Percentiles rank a stretch among this genome's conserved stretches.
Conservation (phyloP, 192 early-diverging fungal genomes). For the Phycomyces nitens region DNA sequence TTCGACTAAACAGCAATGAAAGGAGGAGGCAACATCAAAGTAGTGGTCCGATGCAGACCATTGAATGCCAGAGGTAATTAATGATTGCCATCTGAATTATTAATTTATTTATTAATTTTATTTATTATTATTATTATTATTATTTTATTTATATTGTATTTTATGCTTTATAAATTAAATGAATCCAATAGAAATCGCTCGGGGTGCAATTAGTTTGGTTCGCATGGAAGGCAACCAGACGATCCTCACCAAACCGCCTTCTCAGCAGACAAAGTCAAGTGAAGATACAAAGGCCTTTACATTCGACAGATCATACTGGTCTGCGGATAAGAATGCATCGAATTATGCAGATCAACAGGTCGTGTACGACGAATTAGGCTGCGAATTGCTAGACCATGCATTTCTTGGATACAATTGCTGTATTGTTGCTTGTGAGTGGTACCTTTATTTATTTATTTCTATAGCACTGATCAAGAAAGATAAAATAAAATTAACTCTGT, state of each 20-base stretch:
- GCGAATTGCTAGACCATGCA: slow-evolving; percentile 80
- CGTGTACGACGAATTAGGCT: slow-evolving; percentile 75
- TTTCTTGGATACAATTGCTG: slow-evolving; percentile 89
- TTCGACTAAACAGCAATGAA: slow-evolving; percentile 16
- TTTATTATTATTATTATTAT: too few species aligned
- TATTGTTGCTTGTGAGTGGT: slow-evolving; percentile 82
- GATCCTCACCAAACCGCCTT: slow-evolving; percentile 51
- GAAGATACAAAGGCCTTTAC: slow-evolving; percentile 61
- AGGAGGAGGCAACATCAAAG: slow-evolving; percentile 59
- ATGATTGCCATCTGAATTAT: too few species aligned
- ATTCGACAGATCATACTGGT: slow-evolving; percentile 91
- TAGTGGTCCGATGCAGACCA: slow-evolving; percentile 77
- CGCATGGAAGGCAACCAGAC: slow-evolving; percentile 73
- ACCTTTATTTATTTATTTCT: neutral
- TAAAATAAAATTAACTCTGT: neutral
- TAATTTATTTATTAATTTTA: too few species aligned
- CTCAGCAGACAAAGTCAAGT: slow-evolving; percentile 20
- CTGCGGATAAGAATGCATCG: slow-evolving; percentile 56
- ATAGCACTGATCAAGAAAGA: neutral
- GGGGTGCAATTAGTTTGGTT: slow-evolving; percentile 61
- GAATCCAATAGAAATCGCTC: slow-evolving; percentile 47
- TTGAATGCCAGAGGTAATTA: slow-evolving; percentile 67
- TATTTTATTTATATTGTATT: neutral
- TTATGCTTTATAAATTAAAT: neutral
- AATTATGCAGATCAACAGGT: slow-evolving; percentile 68